Evolutionary conservation across 495 filamentous ascomycete species (phyloP), one percentile per base, ranked within the genome.

Genomic region (Cairneyella variabilis): DNA sequence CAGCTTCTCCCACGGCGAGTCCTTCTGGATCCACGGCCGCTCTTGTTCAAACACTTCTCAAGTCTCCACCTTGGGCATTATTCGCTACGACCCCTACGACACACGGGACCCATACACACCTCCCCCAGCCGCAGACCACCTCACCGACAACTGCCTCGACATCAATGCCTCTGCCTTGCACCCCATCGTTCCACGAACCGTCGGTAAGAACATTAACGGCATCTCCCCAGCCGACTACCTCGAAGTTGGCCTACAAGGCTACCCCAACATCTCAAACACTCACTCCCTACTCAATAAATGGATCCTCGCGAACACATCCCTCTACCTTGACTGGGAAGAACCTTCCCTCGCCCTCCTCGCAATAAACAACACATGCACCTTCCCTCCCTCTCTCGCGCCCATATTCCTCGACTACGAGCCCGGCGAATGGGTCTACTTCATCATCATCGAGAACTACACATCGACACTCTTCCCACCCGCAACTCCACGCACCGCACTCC

Each of bases 361-460:
- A 9, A 28, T 34, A 2, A 25, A 47, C 14, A 32, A 20, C 8
- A 28, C 37, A 5, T 6, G 7, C 6, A 40, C 8, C 16, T 40
- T 40, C 37, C 37, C 37, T 9, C 37, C 37, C 10, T 40, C 37
- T 20, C 17, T 40, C 5, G 37, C 37, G 5, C 42, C 42, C 3
- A 23, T 45, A 5, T 6, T 25, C 21, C 42, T 47, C 22, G 44
- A 47, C 26, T 47, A n/a, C 30, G 22, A 27, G 3, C 27, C 44
- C 16, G 34, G 23, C 7, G 30, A 37, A 22, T 50, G 47, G 47
- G 34, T 50, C 3, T 50, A 50, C 18, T 39, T 50, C 34, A 8
- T 50, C 47, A 50, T 50, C 17, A 3, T 18, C 2, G 12, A 10
- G 10, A 6, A 1, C 7, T 47, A 28, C 18, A 23, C 44, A 3